Percentiles rank a stretch among this genome's conserved stretches.
phyloP scores from a whole-genome alignment of 75 land plant species.

The Picea sitchensis region DNA sequence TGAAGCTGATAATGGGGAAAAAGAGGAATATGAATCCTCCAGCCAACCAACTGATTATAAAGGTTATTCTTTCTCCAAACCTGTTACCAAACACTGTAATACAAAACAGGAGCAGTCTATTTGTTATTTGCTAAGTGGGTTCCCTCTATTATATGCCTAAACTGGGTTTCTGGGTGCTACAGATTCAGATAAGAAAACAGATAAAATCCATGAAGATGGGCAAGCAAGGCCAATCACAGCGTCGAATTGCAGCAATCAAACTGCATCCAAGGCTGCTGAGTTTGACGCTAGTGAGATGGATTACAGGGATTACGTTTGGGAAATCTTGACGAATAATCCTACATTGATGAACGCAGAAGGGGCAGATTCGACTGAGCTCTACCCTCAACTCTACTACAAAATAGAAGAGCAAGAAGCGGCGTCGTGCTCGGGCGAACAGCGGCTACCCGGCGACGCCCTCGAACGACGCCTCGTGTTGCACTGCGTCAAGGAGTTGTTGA shows the following conservation, averaged over 20 bases:
- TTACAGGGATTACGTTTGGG: neutral
- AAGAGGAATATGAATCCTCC: neutral
- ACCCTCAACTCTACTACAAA: neutral
- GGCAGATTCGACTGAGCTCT: neutral
- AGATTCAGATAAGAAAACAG: neutral
- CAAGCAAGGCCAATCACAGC: neutral
- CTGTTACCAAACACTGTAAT: too few relatives aligned
- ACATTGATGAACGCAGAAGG: neutral
- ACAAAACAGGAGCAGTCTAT: too few relatives aligned
- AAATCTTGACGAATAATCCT: neutral
- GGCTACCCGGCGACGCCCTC: neutral
- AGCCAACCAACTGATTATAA: neutral
- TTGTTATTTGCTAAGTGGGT: too few relatives aligned
- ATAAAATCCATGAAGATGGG: neutral
- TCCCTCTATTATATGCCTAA: too few relatives aligned
- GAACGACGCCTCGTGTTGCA: conserved; percentile 2
- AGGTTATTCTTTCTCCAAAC: neutral
- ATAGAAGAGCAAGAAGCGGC: neutral
- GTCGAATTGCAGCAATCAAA: too few relatives aligned
- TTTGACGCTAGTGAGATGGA: neutral
- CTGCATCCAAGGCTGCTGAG: too few relatives aligned
- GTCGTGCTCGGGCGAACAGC: neutral
- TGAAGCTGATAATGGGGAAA: neutral
- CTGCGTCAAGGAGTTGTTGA: neutral
- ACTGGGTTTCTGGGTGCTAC: neutral